Conservation (phyloP, 805 yeast species). For the Pichia gijzeniarum region DNA sequence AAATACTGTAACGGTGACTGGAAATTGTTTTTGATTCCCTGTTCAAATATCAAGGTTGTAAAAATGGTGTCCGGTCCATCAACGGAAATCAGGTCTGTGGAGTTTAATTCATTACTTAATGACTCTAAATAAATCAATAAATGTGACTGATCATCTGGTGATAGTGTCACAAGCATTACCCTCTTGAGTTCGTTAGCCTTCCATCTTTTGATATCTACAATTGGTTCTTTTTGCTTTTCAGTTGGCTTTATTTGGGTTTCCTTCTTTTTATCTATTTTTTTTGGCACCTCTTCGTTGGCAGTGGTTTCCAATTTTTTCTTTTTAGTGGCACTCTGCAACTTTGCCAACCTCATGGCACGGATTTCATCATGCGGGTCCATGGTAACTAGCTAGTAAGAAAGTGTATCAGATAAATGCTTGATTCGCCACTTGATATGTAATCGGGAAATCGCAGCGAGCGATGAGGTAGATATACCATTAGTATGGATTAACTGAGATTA, state of each 20-base stretch:
- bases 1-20: constrained; percentile 41
- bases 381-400: neutral
- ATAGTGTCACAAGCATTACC: constrained; percentile 32
- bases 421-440: constrained; percentile 1
- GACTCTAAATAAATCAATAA: constrained; percentile 20
- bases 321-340: constrained; percentile 26
- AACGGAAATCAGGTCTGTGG: constrained; percentile 18
- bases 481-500: neutral
- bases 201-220: constrained; percentile 35
- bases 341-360: constrained; percentile 46
- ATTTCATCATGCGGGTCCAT: constrained; percentile 21
- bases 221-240: neutral
- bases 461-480: neutral
- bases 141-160: constrained; percentile 20
- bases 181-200: constrained; percentile 31
- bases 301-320: constrained; percentile 3
- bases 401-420: too few relatives aligned
- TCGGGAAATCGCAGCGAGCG: neutral
- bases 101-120: constrained; percentile 19
- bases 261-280: too few relatives aligned
- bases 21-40: constrained; percentile 34
- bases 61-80: constrained; percentile 44
- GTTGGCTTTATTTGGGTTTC: neutral
- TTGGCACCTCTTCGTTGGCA: neutral
- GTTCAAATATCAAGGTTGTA: constrained; percentile 50